Conservation (phyloP, 768 basidiomycete species). For the Termitomyces sp. region DNA sequence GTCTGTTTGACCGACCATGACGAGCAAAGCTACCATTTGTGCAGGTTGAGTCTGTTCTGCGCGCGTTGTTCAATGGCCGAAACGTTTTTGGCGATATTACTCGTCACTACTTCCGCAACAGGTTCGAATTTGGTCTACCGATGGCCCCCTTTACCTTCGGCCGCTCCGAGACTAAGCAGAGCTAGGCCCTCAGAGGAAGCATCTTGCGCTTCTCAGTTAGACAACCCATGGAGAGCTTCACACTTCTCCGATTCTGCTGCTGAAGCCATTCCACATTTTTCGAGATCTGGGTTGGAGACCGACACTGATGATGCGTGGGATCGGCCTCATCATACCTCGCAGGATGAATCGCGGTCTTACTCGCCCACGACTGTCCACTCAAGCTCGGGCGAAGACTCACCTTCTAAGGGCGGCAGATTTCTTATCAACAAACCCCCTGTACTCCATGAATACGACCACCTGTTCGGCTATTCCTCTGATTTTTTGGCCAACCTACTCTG, state of each 20-base stretch:
- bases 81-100: constrained; percentile 73
- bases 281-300: constrained; percentile 18
- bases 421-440: constrained; percentile 29
- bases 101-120: constrained; percentile 82
- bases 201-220: constrained; percentile 47
- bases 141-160: constrained; percentile 74
- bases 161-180: constrained; percentile 67
- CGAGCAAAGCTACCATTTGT: neutral
- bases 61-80: constrained; percentile 52
- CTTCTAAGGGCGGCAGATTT: constrained; percentile 39
- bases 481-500: constrained; percentile 81
- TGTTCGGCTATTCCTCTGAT: constrained; percentile 80
- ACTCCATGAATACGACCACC: constrained; percentile 54
- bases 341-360: constrained; percentile 51
- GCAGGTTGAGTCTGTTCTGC: neutral
- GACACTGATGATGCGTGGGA: constrained; percentile 64
- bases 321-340: constrained; percentile 40
- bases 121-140: constrained; percentile 76
- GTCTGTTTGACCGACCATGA: neutral
- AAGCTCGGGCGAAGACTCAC: constrained; percentile 49
- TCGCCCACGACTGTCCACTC: constrained; percentile 41
- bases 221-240: constrained; percentile 74
- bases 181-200: constrained; percentile 47
- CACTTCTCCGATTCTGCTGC: constrained; percentile 37
- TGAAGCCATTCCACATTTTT: constrained; percentile 18